Conservation (phyloP, 78 protist species). For the Tieghemostelium lacteum region DNA sequence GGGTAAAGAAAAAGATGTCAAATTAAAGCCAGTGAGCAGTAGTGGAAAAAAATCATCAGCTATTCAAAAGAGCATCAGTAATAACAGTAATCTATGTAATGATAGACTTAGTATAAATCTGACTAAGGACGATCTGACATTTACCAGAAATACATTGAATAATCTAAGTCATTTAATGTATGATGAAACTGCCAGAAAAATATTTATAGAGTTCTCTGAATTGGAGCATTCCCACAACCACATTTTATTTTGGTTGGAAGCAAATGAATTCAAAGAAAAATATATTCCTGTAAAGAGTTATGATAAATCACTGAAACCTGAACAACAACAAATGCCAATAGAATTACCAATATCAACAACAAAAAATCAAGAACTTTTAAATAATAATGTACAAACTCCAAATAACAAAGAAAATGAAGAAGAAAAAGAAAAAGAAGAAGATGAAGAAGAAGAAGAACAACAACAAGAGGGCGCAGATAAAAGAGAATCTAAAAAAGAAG, state of each 20-base stretch:
- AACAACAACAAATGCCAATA: slow-evolving; percentile 9
- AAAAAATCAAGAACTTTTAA: too few species aligned
- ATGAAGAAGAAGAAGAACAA: background rate
- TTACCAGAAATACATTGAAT: slow-evolving; percentile 14
- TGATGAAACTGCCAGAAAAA: slow-evolving; percentile 24
- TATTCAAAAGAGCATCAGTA: slow-evolving; percentile 4
- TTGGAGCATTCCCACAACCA: slow-evolving; percentile 48
- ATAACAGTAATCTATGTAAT: slow-evolving; percentile 32
- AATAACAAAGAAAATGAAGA: too few species aligned
- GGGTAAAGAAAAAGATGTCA: slow-evolving; percentile 18
- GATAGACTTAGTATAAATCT: slow-evolving; percentile 5
- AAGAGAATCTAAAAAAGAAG: background rate
- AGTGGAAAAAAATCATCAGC: slow-evolving; percentile 6
- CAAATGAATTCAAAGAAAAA: slow-evolving; percentile 32
- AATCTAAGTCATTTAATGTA: slow-evolving; percentile 1
- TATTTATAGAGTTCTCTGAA: slow-evolving; percentile 69
- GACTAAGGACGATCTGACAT: slow-evolving; percentile 9
- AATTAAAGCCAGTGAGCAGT: background rate
- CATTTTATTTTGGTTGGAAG: slow-evolving; percentile 28
- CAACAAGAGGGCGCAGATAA: background rate
- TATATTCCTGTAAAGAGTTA: slow-evolving; percentile 5
- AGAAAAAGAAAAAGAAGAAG: background rate
- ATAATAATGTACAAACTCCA: background rate
- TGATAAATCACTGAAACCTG: slow-evolving; percentile 22
- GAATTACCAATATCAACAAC: background rate